Base-by-base conservation (phyloP, 768 basidiomycete genomes). In the Rhizopogon roseolus region DNA sequence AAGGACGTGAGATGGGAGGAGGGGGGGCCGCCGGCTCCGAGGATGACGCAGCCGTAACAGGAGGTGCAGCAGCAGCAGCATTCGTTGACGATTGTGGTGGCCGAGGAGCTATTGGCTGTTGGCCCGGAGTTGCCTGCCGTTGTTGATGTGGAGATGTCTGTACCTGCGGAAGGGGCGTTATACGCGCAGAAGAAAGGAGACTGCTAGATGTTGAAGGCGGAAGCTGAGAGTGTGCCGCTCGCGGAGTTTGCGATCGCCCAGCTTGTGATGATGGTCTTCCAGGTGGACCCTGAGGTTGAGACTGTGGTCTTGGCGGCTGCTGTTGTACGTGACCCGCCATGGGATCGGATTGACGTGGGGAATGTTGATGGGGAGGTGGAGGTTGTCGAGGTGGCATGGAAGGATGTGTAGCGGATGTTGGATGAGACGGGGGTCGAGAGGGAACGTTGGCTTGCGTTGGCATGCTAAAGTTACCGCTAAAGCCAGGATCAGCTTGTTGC, bases 231-330 rank as follows among this genome's bases (percentile, higher is more conserved):
- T 73, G 70, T 46, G 65, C 60, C 29, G 62, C 62, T 45, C 73
- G 76, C n/a, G 81, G 81, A 16, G 81, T 80, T 40, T 71, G 76
- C 22, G 77, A 73, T 50, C 66, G 70, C 10, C 76, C 75, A 9
- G 76, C 62, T 54, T 79, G 78, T 38, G 81, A 80, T 22, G 80
- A 76, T 32, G 79, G 78, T 41, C 78, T 74, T 43, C 73, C 76
- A 40, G 77, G 75, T 3, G 63, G 72, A 17, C 67, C 71, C 54
- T 81, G 81, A 3, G 80, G 82, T 54, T 85, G 85, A 4, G 84
- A 84, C 49, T 80, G 83, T 22, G 84, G 83, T 39, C 81, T 75
- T 57, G 73, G 79, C 2, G 76, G 77, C 57, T 68, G 73, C 22
- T 63, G 62, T 32, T 63, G 61, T 41, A 62, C 62, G 49, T 76